Evolutionary conservation across 1,139 yeast genomes (phyloP).

Genomic region (Pichia sp.): DNA sequence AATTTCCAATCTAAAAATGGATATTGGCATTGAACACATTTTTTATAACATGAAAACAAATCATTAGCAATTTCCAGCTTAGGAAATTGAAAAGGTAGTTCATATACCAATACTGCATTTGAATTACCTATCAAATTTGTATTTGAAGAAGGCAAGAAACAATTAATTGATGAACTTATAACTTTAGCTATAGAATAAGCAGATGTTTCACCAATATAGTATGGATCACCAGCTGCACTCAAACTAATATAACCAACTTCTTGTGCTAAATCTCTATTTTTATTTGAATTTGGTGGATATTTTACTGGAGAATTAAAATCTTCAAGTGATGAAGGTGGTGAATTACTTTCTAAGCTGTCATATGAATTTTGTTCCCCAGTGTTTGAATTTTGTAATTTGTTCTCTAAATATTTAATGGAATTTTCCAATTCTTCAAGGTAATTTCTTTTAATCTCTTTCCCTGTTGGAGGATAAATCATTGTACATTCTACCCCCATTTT

Average conservation of each 20-base stretch:
- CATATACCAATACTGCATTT: neutral
- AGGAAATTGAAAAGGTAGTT: conserved; percentile 30
- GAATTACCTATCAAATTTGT: neutral
- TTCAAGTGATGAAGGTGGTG: conserved; percentile 1
- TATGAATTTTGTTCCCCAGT: conserved; percentile 1
- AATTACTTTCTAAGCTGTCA: conserved; percentile 17
- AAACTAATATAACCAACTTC: conserved; percentile 28
- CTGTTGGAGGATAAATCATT: conserved; percentile 46
- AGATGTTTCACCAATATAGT: conserved; percentile 28
- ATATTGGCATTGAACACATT: conserved; percentile 28
- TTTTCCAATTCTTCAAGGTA: conserved; percentile 43
- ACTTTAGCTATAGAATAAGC: conserved; percentile 28
- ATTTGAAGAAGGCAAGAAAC: conserved; percentile 4
- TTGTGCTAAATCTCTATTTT: conserved; percentile 19
- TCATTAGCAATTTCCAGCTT: conserved; percentile 29
- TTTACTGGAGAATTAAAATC: neutral
- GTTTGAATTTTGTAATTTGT: conserved; percentile 19
- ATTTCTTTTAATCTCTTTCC: conserved; percentile 44
- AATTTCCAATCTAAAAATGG: conserved; percentile 30
- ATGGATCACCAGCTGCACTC: conserved; percentile 27
- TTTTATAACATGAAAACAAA: conserved; percentile 18
- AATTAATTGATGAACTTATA: conserved; percentile 22
- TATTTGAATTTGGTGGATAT: conserved; percentile 9
- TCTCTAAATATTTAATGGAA: conserved; percentile 32
- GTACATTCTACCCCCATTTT: conserved; percentile 41